Evolutionary conservation across 208 protist genomes (phyloP).

Genomic region (Trypanosoma platydactyli): DNA sequence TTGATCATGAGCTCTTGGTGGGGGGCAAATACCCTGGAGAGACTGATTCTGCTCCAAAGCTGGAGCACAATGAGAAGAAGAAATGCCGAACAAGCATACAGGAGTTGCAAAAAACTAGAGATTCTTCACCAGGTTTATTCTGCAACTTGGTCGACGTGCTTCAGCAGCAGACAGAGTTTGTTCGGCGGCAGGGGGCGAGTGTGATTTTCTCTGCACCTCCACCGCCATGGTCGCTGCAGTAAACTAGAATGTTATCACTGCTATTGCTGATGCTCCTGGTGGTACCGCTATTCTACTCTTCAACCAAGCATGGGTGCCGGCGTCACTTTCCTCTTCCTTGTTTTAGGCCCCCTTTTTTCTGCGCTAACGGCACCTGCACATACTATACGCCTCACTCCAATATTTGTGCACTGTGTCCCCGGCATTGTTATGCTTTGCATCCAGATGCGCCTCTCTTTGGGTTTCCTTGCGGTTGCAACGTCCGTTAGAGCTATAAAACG

Average conservation of each 20-base stretch:
- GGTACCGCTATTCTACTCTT: too few species aligned
- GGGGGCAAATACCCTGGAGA: background rate
- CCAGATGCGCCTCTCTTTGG: background rate
- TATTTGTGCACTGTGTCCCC: too few species aligned
- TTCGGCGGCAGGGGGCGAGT: slow-evolving; percentile 18
- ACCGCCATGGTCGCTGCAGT: slow-evolving; percentile 29
- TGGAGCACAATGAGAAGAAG: background rate
- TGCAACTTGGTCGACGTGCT: slow-evolving; percentile 4
- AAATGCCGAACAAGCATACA: background rate
- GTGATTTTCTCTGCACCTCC: slow-evolving; percentile 37
- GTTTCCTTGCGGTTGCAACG: slow-evolving; percentile 1
- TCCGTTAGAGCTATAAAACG: background rate
- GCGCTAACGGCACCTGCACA: too few species aligned
- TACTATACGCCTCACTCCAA: too few species aligned
- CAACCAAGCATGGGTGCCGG: too few species aligned
- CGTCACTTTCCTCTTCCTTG: too few species aligned
- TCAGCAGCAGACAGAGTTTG: slow-evolving; percentile 3
- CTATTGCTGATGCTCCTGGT: background rate
- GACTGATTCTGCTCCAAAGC: background rate
- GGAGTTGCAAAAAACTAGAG: background rate
- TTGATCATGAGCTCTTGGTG: slow-evolving; percentile 37
- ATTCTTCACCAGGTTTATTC: background rate
- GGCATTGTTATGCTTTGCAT: too few species aligned
- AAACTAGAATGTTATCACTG: slow-evolving; percentile 4
- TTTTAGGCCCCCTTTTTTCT: too few species aligned